A percentile compares a stretch with the other conserved stretches of the same genome.
phyloP scores from a whole-genome alignment of 2,329 filamentous ascomycete species.

The Scedosporium aurantiacum region DNA sequence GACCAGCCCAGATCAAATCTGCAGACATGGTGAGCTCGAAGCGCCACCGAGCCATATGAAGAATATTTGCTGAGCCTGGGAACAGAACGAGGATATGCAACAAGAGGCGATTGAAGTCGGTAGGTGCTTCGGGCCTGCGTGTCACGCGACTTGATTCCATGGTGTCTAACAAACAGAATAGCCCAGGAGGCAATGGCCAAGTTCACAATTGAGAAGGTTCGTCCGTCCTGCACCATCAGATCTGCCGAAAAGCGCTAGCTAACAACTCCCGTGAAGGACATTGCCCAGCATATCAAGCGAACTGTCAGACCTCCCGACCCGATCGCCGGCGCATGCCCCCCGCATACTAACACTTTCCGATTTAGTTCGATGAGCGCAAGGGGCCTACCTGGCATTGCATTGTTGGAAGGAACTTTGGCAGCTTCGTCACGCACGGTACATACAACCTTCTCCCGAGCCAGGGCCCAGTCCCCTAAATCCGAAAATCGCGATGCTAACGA shows the following conservation, averaged over 20 bases:
- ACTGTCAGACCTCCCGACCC: conserved; percentile 46
- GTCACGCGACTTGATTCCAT: background rate
- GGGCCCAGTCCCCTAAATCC: background rate
- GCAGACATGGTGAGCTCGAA: conserved; percentile 76
- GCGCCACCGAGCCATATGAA: conserved; percentile 6
- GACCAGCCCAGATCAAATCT: conserved; percentile 85
- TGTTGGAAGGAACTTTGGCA: conserved; percentile 95
- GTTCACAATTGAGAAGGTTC: conserved; percentile 51
- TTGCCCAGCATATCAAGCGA: conserved; percentile 91
- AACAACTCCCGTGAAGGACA: conserved; percentile 49
- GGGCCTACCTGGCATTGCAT: conserved; percentile 99
- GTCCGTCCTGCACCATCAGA: background rate
- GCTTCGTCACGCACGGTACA: conserved; percentile 94
- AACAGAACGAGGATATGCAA: conserved; percentile 92
- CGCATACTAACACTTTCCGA: conserved; percentile 2
- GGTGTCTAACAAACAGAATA: conserved; percentile 18
- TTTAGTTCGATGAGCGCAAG: conserved; percentile 89
- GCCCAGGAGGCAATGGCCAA: conserved; percentile 54
- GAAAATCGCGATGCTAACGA: background rate
- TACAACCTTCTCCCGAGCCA: conserved; percentile 30
- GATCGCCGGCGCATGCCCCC: conserved; percentile 6
- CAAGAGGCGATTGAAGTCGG: conserved; percentile 90
- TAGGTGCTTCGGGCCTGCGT: conserved; percentile 39
- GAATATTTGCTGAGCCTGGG: conserved; percentile 1
- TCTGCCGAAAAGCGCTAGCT: background rate